Evolutionary conservation across 2,329 filamentous ascomycete species (phyloP).

Genomic region (Lecanosticta acicola): DNA sequence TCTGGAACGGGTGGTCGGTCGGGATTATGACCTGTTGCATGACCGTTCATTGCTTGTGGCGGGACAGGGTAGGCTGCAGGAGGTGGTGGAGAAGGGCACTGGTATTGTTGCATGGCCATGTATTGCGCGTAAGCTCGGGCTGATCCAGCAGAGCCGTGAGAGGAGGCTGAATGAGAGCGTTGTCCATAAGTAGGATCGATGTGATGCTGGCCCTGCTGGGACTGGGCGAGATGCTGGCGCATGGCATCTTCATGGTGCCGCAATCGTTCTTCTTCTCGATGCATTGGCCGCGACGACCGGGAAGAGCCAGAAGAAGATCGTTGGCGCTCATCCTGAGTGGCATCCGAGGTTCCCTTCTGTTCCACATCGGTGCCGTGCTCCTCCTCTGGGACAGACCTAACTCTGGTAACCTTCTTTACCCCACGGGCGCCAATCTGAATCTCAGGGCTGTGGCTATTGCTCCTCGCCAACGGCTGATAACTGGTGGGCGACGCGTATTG

Average conservation of each 20-base stretch:
- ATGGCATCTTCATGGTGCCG: conserved; percentile 22
- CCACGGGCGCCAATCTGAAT: background rate
- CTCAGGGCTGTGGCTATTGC: conserved; percentile 17
- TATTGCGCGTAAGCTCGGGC: conserved; percentile 23
- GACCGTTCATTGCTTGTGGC: conserved; percentile 10
- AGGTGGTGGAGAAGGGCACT: conserved; percentile 18
- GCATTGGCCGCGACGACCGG: conserved; percentile 12
- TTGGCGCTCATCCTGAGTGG: conserved; percentile 11
- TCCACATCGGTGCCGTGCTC: conserved; percentile 12
- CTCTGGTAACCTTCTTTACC: conserved; percentile 5
- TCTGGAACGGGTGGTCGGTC: conserved; percentile 23
- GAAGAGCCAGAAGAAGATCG: conserved; percentile 18
- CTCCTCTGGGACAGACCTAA: conserved; percentile 13
- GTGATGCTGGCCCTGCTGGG: conserved; percentile 18
- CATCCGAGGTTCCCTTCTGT: conserved; percentile 6
- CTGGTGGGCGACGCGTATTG: conserved; percentile 13
- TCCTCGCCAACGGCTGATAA: conserved; percentile 7
- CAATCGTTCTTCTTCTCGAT: conserved; percentile 15
- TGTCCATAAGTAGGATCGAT: conserved; percentile 22
- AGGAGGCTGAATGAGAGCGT: conserved; percentile 25
- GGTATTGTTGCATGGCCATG: conserved; percentile 27
- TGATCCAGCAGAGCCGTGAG: conserved; percentile 19
- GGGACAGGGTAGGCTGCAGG: conserved; percentile 10
- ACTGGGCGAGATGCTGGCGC: conserved; percentile 23
- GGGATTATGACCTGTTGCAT: conserved; percentile 10